Conservation (phyloP, 108 stramenopile species). For the Asterionellopsis glacialis region DNA sequence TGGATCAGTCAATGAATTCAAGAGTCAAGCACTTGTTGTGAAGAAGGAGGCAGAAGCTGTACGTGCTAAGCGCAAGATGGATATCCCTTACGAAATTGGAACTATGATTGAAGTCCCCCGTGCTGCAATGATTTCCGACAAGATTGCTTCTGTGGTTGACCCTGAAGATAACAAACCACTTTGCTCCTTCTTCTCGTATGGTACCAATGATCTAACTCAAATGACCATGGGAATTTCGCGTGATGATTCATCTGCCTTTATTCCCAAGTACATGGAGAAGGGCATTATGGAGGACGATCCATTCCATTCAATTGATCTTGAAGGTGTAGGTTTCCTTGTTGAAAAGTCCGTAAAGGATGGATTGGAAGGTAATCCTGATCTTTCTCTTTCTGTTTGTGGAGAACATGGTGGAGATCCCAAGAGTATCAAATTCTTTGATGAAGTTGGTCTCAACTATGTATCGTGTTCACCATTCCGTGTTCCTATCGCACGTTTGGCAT, state of each 20-base stretch:
- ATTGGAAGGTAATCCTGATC: slow-evolving; percentile 41
- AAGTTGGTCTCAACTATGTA: slow-evolving; percentile 73
- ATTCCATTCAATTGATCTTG: slow-evolving; percentile 78
- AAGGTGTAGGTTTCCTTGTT: slow-evolving; percentile 79
- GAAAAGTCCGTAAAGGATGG: slow-evolving; percentile 49
- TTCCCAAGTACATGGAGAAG: slow-evolving; percentile 69
- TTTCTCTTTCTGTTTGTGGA: slow-evolving; percentile 77
- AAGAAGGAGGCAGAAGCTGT: slow-evolving; percentile 51
- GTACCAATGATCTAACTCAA: slow-evolving; percentile 87
- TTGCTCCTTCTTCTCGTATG: slow-evolving; percentile 79
- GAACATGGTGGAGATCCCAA: slow-evolving; percentile 87
- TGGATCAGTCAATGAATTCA: slow-evolving; percentile 51
- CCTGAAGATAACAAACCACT: slow-evolving; percentile 50
- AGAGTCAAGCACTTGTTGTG: slow-evolving; percentile 53
- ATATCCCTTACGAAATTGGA: slow-evolving; percentile 70
- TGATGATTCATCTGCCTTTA: slow-evolving; percentile 79
- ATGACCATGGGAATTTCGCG: slow-evolving; percentile 82
- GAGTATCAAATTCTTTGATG: slow-evolving; percentile 65
- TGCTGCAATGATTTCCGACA: slow-evolving; percentile 66
- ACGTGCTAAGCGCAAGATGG: slow-evolving; percentile 32
- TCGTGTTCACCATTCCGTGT: slow-evolving; percentile 88
- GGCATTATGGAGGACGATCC: slow-evolving; percentile 83
- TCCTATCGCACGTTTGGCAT: slow-evolving; percentile 79
- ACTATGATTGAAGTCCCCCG: slow-evolving; percentile 92
- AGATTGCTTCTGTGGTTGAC: slow-evolving; percentile 62